Base-by-base conservation (phyloP, 768 basidiomycete species). In the Baorangia bicolor region DNA sequence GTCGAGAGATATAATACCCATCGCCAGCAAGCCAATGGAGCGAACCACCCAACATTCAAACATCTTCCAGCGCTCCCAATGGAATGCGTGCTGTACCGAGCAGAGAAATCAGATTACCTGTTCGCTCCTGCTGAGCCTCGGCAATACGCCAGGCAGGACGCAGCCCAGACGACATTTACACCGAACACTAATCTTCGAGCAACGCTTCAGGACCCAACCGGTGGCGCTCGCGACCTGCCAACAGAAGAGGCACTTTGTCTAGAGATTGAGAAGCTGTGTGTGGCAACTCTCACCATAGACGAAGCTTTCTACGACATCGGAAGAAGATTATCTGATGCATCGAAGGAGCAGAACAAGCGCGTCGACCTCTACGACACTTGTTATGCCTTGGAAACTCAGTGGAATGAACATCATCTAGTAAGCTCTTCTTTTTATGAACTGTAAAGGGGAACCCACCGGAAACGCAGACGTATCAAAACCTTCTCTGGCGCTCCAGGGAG, bases 401-500 rank as follows among this genome's bases (percentile, higher is more conserved):
- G 64, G 64, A 56, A 52, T 4, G 43, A 65, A 35, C 60, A 59
- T 21, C 57, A 62, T 44, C 28, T 30, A 8, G 64, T 59, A 41
- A 7, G 49, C 4, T 14, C 25, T 11, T 21, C 20, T 13, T 28
- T n/a, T 20, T 8, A 12, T 4, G 27, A 21, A 13, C 4, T 3
- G 3, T 2, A 23, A 11, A 2, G 10, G 13, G 33, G 14, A 18
- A 37, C 43, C 53, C 35, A 59, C 20, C 5, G 1, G 31, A 39
- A 33, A n/a, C 8, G 8, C 12, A 65, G 63, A 56, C 54, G 1
- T 64, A 64, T 47, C 41, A 52, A 37, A 3, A 18, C 7, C 60
- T 65, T 39, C 52, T 65, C 8, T 65, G 64, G 57, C 57, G 48
- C 13, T 64, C 64, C 21, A 62, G 64, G 38, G 54, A 56, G 11